A percentile compares a stretch with the other conserved stretches of the same genome.
phyloP scores from a whole-genome alignment of 2,329 filamentous ascomycete genomes.

The Diaporthe velutina region DNA sequence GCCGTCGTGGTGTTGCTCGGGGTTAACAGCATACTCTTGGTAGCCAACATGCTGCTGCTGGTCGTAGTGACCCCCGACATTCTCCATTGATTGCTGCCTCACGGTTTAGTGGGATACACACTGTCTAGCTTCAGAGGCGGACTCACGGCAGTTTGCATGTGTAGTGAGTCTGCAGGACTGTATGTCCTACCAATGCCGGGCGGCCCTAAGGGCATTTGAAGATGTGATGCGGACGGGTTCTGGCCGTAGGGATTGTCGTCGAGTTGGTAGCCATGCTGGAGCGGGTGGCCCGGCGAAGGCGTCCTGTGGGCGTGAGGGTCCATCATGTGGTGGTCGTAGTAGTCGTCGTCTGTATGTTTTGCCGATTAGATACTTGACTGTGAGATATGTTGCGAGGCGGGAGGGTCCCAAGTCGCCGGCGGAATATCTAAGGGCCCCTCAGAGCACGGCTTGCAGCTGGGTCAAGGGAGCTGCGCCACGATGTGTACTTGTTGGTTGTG shows the following conservation, averaged over 20 bases:
- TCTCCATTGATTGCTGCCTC: constrained; percentile 65
- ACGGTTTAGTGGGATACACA: constrained; percentile 37
- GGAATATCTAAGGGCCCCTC: constrained; percentile 32
- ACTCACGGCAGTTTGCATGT: constrained; percentile 87
- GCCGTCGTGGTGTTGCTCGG: constrained; percentile 87
- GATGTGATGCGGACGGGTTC: constrained; percentile 57
- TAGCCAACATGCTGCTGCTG: constrained; percentile 45
- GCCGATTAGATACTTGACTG: constrained; percentile 38
- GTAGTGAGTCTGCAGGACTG: constrained; percentile 81
- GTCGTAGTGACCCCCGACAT: constrained; percentile 61
- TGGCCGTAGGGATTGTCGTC: constrained; percentile 80
- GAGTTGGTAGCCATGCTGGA: constrained; percentile 83
- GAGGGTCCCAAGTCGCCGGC: constrained; percentile 42
- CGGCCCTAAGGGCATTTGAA: constrained; percentile 78
- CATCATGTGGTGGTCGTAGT: constrained; percentile 70
- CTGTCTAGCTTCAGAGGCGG: neutral
- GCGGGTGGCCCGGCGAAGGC: constrained; percentile 82
- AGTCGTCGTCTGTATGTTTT: constrained; percentile 65
- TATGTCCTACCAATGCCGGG: constrained; percentile 50
- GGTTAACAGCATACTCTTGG: constrained; percentile 79
- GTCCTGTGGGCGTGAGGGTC: constrained; percentile 71
- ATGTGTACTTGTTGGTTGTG: constrained; percentile 37
- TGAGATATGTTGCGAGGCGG: constrained; percentile 1
- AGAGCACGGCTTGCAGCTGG: constrained; percentile 31
- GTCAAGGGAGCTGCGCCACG: constrained; percentile 41